phyloP scores from a whole-genome alignment of 306 rosid species.

The Prinsepia uniflora region DNA sequence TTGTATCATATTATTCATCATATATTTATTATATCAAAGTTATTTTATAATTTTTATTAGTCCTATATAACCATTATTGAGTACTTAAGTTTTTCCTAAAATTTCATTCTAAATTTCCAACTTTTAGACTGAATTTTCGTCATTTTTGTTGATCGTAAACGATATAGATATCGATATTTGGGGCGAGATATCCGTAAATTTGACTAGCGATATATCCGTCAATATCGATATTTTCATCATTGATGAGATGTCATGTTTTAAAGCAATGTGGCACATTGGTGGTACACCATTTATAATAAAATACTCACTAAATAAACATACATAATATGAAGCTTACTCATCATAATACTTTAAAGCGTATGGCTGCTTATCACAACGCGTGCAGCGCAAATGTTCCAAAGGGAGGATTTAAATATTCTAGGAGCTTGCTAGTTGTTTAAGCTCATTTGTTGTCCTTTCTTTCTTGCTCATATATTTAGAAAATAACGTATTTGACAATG shows the following conservation, averaged over 20 bases:
- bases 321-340: constrained; percentile 20
- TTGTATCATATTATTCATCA: too few relatives aligned
- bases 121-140: too few relatives aligned
- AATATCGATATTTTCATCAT: too few relatives aligned
- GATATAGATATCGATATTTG: too few relatives aligned
- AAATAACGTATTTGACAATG: constrained; percentile 18
- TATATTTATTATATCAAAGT: too few relatives aligned
- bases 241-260: constrained; percentile 34
- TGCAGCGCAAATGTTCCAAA: constrained; percentile 21
- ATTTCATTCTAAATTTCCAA: too few relatives aligned
- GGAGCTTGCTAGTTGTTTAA: constrained; percentile 19
- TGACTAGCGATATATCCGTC: too few relatives aligned
- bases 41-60: too few relatives aligned
- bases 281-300: constrained; percentile 28
- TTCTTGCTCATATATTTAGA: not conserved
- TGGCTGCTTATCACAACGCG: constrained; percentile 28
- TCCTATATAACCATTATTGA: too few relatives aligned
- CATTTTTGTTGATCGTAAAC: too few relatives aligned
- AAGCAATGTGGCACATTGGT: constrained; percentile 34
- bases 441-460: constrained; percentile 16
- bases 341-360: constrained; percentile 10
- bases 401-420: not conserved
- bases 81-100: too few relatives aligned
- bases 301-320: constrained; percentile 25
- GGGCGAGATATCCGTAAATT: too few relatives aligned